Base-by-base conservation (phyloP, 805 yeast genomes). In the Groenewaldozyma tartarivorans region DNA sequence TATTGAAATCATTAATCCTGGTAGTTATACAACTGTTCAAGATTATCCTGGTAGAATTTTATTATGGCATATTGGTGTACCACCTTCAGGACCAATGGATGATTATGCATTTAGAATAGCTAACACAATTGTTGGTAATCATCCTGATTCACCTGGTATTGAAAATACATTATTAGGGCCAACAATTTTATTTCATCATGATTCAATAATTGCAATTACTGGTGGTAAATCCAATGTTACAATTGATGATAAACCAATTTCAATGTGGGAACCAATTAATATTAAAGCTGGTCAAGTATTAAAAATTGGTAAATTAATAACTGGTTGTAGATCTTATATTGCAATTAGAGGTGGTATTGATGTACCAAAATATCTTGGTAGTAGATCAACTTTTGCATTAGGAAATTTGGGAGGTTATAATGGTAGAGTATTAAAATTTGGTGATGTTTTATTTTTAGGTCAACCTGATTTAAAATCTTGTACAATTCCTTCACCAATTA, bases 81-180 rank as follows among this genome's bases (percentile, higher is more conserved):
- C 98, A 20, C 97, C 97, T 5, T 85, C 95, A 32, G 98, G 98
- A 35, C 96, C 97, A 45, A 92, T 90, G 97, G 98, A 90, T 63
- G 75, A 79, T 46, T 88, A 79, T 54, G 79, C 96, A 3, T 88
- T 88, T 68, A 72, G 96, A 54, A 60, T 85, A 47, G 96, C 95
- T 17, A 90, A 90, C 67, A 69, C 82, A 57, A 77, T 85, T 54
- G 97, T 90, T 35, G 97, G 96, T 45, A 92, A 90, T 62, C 74
- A 79, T 50, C 64, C 69, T 48, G 66, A 71, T 35, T 81, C 96
- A 7, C 95, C 97, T 4, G 96, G 94, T 27, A 71, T 90, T 56
- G 98, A 90, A 64, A 69, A 84, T 43, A 92, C 97, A 1, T 67
- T 90, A 53, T 74, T 66, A 38, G 98, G 97, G 19, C 97, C 98